Percentiles rank a stretch among this genome's conserved stretches.
Conservation (phyloP, 306 rosid genomes). For the Astragalus glycyphyllos region DNA sequence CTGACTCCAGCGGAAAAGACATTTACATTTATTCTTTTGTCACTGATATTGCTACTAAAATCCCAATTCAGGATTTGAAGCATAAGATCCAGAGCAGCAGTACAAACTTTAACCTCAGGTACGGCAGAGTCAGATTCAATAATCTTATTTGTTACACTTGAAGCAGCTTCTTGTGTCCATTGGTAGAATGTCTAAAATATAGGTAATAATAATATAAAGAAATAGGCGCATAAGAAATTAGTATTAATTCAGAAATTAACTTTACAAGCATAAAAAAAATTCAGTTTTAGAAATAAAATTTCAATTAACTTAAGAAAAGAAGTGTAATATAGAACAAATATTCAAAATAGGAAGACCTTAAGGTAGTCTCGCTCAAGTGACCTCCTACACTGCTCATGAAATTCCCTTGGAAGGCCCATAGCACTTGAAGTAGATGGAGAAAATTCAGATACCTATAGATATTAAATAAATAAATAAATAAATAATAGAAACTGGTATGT, state of each 20-base stretch:
- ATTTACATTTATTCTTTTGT: slow-evolving; percentile 53
- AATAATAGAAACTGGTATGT: slow-evolving; percentile 28
- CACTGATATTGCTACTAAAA: slow-evolving; percentile 56
- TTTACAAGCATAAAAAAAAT: slow-evolving; percentile 21
- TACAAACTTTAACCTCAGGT: slow-evolving; percentile 88
- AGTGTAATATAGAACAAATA: slow-evolving; percentile 8
- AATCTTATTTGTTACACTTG: slow-evolving; percentile 75
- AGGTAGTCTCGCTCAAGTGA: slow-evolving; percentile 76
- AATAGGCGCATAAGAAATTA: neutral
- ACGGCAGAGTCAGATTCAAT: slow-evolving; percentile 70
- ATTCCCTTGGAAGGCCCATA: slow-evolving; percentile 97
- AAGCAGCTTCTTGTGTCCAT: slow-evolving; percentile 93
- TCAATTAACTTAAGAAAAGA: slow-evolving; percentile 17
- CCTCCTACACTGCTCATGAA: slow-evolving; percentile 92
- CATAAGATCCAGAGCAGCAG: slow-evolving; percentile 83
- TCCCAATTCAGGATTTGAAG: slow-evolving; percentile 98
- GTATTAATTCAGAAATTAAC: slow-evolving; percentile 18
- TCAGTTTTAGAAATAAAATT: slow-evolving; percentile 34
- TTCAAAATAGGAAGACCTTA: slow-evolving; percentile 65
- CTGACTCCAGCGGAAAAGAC: slow-evolving; percentile 65
- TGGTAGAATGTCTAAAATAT: slow-evolving; percentile 69
- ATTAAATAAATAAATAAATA: slow-evolving; percentile 25
- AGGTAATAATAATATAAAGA: slow-evolving; percentile 26
- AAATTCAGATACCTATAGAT: slow-evolving; percentile 87
- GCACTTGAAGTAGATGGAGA: slow-evolving; percentile 94